Evolutionary conservation across 2,329 filamentous ascomycete genomes (phyloP).

Genomic region (Helminthosporium solani): DNA sequence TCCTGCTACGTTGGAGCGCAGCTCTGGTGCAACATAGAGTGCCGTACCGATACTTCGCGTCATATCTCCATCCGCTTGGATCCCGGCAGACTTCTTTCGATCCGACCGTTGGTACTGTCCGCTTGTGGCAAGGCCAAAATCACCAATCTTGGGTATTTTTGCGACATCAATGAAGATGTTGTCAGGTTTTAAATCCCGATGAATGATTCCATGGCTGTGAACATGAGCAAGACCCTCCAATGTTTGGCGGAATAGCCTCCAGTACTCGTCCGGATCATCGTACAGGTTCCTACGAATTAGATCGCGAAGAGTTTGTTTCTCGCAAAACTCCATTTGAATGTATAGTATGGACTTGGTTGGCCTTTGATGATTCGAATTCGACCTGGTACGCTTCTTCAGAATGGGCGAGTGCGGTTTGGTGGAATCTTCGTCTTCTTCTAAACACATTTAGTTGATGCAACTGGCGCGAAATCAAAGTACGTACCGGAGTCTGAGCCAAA

Average conservation of each 20-base stretch:
- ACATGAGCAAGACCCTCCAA: constrained; percentile 88
- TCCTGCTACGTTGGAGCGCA: constrained; percentile 71
- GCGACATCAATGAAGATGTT: constrained; percentile 94
- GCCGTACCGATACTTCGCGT: constrained; percentile 73
- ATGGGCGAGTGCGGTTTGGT: constrained; percentile 38
- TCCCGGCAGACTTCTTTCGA: constrained; percentile 44
- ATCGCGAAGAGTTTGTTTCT: constrained; percentile 87
- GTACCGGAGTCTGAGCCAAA: constrained; percentile 44
- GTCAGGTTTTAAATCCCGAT: constrained; percentile 94
- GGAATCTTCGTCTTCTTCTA: constrained; percentile 51
- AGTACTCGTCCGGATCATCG: constrained; percentile 74
- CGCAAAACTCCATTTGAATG: constrained; percentile 99
- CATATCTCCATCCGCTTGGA: constrained; percentile 54
- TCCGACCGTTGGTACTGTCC: constrained; percentile 69
- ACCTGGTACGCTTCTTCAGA: constrained; percentile 42
- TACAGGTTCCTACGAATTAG: constrained; percentile 75
- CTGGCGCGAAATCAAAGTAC: not conserved
- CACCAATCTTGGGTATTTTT: constrained; percentile 91
- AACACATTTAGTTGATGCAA: constrained; percentile 8
- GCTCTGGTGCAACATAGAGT: constrained; percentile 90
- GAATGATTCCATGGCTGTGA: constrained; percentile 86
- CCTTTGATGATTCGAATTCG: constrained; percentile 50
- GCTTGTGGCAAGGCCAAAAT: constrained; percentile 92
- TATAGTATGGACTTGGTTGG: constrained; percentile 75
- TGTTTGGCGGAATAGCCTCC: constrained; percentile 88